Evolutionary conservation across 2,329 filamentous ascomycete species (phyloP), one percentile per base, ranked within the genome.

Genomic region (Calcarisporium arbuscula): DNA sequence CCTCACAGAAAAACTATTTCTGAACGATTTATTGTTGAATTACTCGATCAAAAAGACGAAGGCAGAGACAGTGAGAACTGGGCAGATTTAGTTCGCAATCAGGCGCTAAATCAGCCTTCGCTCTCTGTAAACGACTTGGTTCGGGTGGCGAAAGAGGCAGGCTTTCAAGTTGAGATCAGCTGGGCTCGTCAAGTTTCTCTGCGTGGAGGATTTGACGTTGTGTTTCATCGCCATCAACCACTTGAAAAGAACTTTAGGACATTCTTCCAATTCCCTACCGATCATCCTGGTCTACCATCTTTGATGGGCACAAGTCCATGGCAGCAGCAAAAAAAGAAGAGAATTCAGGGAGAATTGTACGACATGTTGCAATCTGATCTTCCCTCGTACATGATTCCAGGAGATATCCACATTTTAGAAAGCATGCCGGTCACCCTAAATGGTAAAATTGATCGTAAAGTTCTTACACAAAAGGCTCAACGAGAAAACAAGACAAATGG

Each of bases 121-220:
- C 37, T 46, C 7, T 46, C 44, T 2, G 40, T 43, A 4, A 12
- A 39, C 3, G 43, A 49, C 4, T 28, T 53, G 7, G 38, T 33
- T 3, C 29, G 45, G 18, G 28, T 56, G 4, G 44, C 42, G 9
- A 23, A 56, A 38, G 47, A 45, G 21, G 43, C 56, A 26, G 65
- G 65, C 17, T 72, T 69, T 39, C 48, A 64, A 21, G 64, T 70
- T 18, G 63, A 70, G 25, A 44, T 55, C 2, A 53, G 57, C 31
- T 66, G 65, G 40, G 70, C 67, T 0, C 50, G 54, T 11, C 62
- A 62, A 23, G 35, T 27, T 12, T 46, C 43, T 6, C 44, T 45
- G 18, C 20, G n/a, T 16, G 46, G 44, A 30, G 42, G 21, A 5
- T 6, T 49, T 8, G 39, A 46, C 19, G 37, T 40, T 16, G 19